Evolutionary conservation across 2,329 filamentous ascomycete genomes (phyloP), one percentile per base, ranked within the genome.

Genomic region (Bipolaris gigantea): DNA sequence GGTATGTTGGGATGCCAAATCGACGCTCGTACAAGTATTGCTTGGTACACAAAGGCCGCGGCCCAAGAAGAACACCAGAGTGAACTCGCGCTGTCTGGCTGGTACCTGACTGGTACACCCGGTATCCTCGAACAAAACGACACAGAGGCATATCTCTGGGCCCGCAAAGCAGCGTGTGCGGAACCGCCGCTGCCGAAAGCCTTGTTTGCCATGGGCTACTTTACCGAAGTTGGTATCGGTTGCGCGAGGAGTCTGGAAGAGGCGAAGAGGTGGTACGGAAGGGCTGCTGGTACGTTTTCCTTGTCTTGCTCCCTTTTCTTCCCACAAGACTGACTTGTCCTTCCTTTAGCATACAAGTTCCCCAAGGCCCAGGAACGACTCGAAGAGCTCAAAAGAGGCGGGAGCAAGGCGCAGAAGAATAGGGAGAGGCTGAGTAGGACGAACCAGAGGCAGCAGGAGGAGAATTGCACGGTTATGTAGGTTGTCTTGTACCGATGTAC

Each of bases 191-290:
- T 97, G 34, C 87, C 91, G 7, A 99, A 97, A 79, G 94, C 94
- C 0, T 90, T 97, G 77, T 97, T 97, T 76, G 94, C 93, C 0
- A 96, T 99, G 89, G 94, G 94, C 0, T 97, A 97, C 76, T 97
- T 96, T 71, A 95, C 90, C 0, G 94, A 99, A 75, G 88, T 94
- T 44, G 94, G 94, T 11, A 97, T 99, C 64, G 94, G 94, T 27
- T 87, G 90, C 60, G 81, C 88, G 15, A 86, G 89, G 8, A 95
- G 93, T 72, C 68, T 97, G 65, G 94, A 99, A 67, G 94, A 97
- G 76, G 94, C 93, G 19, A 97, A 96, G 81, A 85, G 92, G 65
- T 99, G 94, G 94, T 99, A 99, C 77, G 97, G 92, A 84, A 84
- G 93, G 73, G 92, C 94, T 76, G 94, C 94, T 72, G 89, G 93